Base-by-base conservation (phyloP, 2,329 filamentous ascomycete species). In the Arthrinium phaeospermum region DNA sequence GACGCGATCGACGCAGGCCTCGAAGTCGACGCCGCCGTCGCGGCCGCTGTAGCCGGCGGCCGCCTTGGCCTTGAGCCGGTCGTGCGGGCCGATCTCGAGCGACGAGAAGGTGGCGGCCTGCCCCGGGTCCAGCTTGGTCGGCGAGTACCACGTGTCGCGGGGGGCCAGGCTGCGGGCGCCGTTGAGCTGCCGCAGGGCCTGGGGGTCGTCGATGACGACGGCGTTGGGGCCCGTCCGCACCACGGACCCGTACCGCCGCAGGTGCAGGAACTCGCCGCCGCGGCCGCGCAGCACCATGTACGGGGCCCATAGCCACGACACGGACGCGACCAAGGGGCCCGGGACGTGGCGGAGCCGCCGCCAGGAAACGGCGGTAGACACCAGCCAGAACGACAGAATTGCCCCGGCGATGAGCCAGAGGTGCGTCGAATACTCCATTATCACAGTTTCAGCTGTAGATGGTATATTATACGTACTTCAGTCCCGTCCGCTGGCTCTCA, bases 71-170 rank as follows among this genome's bases (percentile, higher is more conserved):
- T 77, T 77, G 44, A 72, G 57, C 45, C 73, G 71, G 71, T 77
- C 75, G 61, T 78, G 77, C 14, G 24, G 53, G 5, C 24, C 68
- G 24, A 74, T 67, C 3, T 76, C 75, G 22, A 69, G 19, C 41
- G 76, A 72, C 4, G 70, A 73, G 73, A 78, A 75, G 47, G 77
- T 72, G 49, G 72, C 72, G 49, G 76, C 73, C 49, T 71, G 69
- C 22, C 71, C 68, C 3, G 74, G 74, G 64, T 76, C 71, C 37
- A 78, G 71, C 7, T 75, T 74, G 8, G 71, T 45, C 16, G 73
- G 73, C 34, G 72, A 68, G 68, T 78, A 77, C 77, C 77, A 77
- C 13, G 51, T 51, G 27, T 73, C 72, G 8, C 74, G 74, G 4
- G 64, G 53, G 68, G 74, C 76, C 13, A 37, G 4, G 68, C 71